Base-by-base conservation (phyloP, 202 grass and related monocot genomes). In the Miscanthus sacchariflorus region DNA sequence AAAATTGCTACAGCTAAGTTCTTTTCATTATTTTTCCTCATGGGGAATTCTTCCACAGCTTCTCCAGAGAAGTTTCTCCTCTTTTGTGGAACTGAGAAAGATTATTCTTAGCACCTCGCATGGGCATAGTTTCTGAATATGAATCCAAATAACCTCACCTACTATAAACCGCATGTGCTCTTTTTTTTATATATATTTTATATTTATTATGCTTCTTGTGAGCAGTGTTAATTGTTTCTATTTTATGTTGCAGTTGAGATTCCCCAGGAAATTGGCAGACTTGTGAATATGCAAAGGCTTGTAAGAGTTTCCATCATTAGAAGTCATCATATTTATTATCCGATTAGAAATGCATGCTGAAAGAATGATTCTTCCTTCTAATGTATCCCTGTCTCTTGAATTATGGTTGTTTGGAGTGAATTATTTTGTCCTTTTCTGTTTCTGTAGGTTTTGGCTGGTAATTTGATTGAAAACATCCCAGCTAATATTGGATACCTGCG, bases 201-300 rank as follows among this genome's bases (percentile, higher is more conserved):
- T 8, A 42, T 42, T 42, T 42, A 42, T 42, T 42, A 19, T 56
- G 17, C 70, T 78, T 81, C 59, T 64, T 42, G 50, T 82, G 67
- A 82, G 36, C 78, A 82, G 74, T 84, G 52, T 15, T 19, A 74
- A 76, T 80, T 64, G 19, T 71, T 80, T 86, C 19, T 83, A 45
- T 83, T 82, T 88, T 13, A 27, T 80, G 46, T 78, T 95, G 86
- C 92, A 99, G 96, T 79, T 78, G 88, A 92, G 70, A 56, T 99
- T 84, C 93, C 94, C 40, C 56, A 80, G 30, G 94, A 96, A 71
- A 67, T 99, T 76, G 77, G 90, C 74, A 81, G 46, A 83, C 81
- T 96, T 80, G 90, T 90, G 91, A 93, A 90, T 87, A 91, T 99
- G 89, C 97, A 99, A 90, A 95, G 94, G 83, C 86, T 99, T 93